phyloP scores from a whole-genome alignment of 148 eudicot species.

The Diospyros kaki region DNA sequence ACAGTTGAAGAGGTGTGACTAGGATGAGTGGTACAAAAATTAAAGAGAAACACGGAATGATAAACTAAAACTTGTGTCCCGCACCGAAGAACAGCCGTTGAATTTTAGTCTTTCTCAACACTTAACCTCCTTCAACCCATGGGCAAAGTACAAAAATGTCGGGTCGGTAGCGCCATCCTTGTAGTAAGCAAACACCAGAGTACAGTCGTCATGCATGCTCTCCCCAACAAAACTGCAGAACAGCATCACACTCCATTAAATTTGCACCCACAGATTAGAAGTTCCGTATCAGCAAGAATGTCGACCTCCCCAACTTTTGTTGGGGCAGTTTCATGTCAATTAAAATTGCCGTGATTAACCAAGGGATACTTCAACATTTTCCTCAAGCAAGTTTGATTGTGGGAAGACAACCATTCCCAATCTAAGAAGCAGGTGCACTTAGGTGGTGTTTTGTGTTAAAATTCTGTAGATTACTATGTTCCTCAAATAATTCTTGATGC shows the following conservation, averaged over 20 bases:
- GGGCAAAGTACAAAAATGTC: conserved; percentile 43
- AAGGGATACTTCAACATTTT: too few relatives aligned
- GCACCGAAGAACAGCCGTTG: conserved; percentile 21
- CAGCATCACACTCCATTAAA: background rate
- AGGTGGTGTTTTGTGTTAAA: too few relatives aligned
- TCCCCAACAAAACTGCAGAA: conserved; percentile 54
- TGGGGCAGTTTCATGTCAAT: too few relatives aligned
- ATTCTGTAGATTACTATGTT: too few relatives aligned
- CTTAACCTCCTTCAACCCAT: conserved; percentile 53
- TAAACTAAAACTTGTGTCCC: conserved; percentile 1
- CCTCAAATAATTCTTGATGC: too few relatives aligned
- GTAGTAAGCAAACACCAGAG: conserved; percentile 52
- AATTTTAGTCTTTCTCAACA: conserved; percentile 25
- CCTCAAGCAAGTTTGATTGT: too few relatives aligned
- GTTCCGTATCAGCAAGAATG: too few relatives aligned
- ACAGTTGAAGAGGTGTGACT: background rate
- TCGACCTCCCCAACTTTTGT: too few relatives aligned
- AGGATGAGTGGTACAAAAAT: conserved; percentile 12
- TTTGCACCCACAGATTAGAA: background rate
- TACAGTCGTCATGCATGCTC: conserved; percentile 51
- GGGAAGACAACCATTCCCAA: too few relatives aligned
- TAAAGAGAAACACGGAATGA: background rate
- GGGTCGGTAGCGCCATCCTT: conserved; percentile 53
- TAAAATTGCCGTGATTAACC: too few relatives aligned
- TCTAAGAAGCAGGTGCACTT: too few relatives aligned